Percentiles rank a stretch among this genome's conserved stretches.
phyloP scores from a whole-genome alignment of 2,329 filamentous ascomycete species.

The Amauroascus verrucosus region DNA sequence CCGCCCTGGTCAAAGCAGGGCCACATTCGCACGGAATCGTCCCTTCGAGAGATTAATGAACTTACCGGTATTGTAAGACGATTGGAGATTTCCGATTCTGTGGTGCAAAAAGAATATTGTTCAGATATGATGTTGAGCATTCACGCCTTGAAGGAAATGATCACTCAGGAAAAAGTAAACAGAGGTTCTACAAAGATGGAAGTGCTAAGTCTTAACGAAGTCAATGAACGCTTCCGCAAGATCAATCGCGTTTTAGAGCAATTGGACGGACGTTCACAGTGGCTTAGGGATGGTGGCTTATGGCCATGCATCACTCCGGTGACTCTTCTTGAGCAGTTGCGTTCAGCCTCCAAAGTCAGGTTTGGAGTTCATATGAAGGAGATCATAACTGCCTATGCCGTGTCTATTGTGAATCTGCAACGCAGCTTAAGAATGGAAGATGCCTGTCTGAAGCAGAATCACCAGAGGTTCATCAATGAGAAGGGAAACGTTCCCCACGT shows the following conservation, averaged over 20 bases:
- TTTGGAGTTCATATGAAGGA: conserved; percentile 12
- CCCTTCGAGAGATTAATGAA: conserved; percentile 15
- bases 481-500: conserved; percentile 41
- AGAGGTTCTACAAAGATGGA: not conserved
- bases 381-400: conserved; percentile 17
- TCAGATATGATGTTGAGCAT: conserved; percentile 33
- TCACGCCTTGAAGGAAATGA: conserved; percentile 23
- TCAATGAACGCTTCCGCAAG: conserved; percentile 14
- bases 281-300: conserved; percentile 32
- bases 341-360: conserved; percentile 20
- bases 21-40: conserved; percentile 29
- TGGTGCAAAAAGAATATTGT: conserved; percentile 25
- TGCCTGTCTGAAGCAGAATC: conserved; percentile 8
- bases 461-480: conserved; percentile 32
- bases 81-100: conserved; percentile 8
- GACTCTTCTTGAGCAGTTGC: conserved; percentile 37
- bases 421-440: conserved; percentile 22
- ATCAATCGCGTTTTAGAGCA: conserved; percentile 19
- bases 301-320: conserved; percentile 36
- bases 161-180: not conserved
- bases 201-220: not conserved
- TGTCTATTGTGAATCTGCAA: conserved; percentile 24
- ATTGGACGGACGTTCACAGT: conserved; percentile 25
- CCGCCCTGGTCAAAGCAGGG: conserved; percentile 35
- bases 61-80: conserved; percentile 3